A percentile compares a stretch with the other conserved stretches of the same genome.
These are phyloP conservation scores for Pyronema omphalodes DNA, from an alignment of 495 filamentous ascomycete species.

Conservation along the genomic window DNA sequence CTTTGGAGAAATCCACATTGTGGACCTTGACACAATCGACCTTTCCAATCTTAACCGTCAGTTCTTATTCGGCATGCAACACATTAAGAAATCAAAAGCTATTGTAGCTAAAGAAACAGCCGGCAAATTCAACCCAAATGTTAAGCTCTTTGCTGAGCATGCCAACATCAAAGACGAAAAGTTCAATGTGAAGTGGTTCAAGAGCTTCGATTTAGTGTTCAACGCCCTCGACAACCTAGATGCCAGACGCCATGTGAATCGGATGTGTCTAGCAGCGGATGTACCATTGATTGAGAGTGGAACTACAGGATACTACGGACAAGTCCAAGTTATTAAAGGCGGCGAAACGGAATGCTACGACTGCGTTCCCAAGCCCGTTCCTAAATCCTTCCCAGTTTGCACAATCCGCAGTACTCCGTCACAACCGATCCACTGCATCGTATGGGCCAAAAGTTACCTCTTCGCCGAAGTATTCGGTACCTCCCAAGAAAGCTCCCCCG, in stretches of 20 bases:
- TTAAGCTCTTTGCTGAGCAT: conserved; percentile 79
- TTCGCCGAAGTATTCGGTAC: conserved; percentile 84
- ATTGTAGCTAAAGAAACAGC: conserved; percentile 90
- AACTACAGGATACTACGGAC: conserved; percentile 93
- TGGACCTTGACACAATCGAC: conserved; percentile 97
- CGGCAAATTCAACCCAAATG: conserved; percentile 71
- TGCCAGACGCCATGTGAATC: conserved; percentile 85
- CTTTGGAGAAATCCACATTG: conserved; percentile 86
- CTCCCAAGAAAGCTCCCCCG: conserved; percentile 64
- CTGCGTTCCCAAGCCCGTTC: conserved; percentile 70
- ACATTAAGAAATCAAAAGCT: conserved; percentile 95
- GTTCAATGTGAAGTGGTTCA: conserved; percentile 85
- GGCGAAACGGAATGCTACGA: conserved; percentile 94
- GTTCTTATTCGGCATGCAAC: conserved; percentile 90
- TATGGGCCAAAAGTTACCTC: conserved; percentile 97
- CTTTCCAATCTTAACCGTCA: conserved; percentile 95
- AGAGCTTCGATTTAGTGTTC: conserved; percentile 67
- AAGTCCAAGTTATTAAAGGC: conserved; percentile 91
- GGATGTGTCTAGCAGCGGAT: conserved; percentile 84
- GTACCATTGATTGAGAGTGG: conserved; percentile 91
- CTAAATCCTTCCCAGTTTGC: conserved; percentile 84
- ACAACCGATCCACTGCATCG: conserved; percentile 95
- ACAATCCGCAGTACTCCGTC: conserved; percentile 89
- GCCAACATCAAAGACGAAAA: conserved; percentile 88
- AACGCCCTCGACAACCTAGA: conserved; percentile 96